Evolutionary conservation across 306 rosid genomes (phyloP).

Genomic region (Phaseolus lunatus): DNA sequence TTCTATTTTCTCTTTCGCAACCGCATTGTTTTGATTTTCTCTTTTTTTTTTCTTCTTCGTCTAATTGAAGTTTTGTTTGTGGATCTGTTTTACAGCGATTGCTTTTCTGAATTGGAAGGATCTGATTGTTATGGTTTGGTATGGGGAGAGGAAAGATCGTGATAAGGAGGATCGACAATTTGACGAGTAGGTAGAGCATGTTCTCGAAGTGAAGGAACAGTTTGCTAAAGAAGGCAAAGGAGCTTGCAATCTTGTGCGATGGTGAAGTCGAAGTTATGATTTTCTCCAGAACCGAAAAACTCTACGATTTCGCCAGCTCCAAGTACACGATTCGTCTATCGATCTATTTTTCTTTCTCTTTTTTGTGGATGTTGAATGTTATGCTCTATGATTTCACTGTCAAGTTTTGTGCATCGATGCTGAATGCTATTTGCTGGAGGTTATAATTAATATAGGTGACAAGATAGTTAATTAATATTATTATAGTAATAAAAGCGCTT

Average conservation of each 20-base stretch:
- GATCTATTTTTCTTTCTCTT: conserved; percentile 29
- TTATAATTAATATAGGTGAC: no score
- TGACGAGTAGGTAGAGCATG: conserved; percentile 88
- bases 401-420: no score
- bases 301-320: conserved; percentile 81
- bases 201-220: conserved; percentile 89
- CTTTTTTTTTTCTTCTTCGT: neutral
- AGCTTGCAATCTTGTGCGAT: conserved; percentile 87
- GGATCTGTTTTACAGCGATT: conserved; percentile 42
- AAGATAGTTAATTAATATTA: no score
- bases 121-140: no score
- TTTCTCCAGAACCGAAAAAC: conserved; percentile 92
- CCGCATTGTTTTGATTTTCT: neutral
- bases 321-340: conserved; percentile 51
- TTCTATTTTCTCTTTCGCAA: neutral
- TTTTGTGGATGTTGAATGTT: neutral
- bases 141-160: conserved; percentile 96
- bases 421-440: no score
- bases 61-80: neutral
- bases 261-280: conserved; percentile 89
- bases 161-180: conserved; percentile 93
- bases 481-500: no score
- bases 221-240: conserved; percentile 90
- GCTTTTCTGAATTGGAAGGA: conserved; percentile 41
- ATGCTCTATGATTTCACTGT: no score